These are phyloP conservation scores for Penicillium steckii DNA, from an alignment of 495 filamentous ascomycete species.

Conservation along the genomic window DNA sequence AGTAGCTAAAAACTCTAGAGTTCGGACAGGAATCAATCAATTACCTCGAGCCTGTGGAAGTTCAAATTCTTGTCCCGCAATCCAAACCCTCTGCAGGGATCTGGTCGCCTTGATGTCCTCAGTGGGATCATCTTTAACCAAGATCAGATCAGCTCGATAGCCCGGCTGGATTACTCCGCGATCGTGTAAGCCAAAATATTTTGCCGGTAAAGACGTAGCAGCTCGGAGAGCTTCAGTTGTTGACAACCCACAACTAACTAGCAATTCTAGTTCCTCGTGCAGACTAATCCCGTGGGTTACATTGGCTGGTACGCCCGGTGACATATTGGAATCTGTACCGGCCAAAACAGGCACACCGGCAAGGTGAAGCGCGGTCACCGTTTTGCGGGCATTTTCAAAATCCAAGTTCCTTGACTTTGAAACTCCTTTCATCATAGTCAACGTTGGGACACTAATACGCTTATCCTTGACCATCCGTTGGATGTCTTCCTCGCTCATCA, in stretches of 20 bases:
- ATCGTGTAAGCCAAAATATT: slow-evolving; percentile 31
- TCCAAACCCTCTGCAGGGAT: slow-evolving; percentile 34
- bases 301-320: not conserved
- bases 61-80: not conserved
- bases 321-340: slow-evolving; percentile 3
- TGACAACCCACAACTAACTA: slow-evolving; percentile 2
- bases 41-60: not conserved
- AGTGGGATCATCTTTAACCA: slow-evolving; percentile 37
- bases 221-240: slow-evolving; percentile 22
- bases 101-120: slow-evolving; percentile 34
- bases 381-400: not conserved
- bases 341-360: slow-evolving; percentile 2
- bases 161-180: slow-evolving; percentile 36
- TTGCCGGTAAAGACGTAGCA: slow-evolving; percentile 30
- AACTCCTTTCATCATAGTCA: slow-evolving; percentile 1
- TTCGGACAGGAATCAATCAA: too few species aligned
- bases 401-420: not conserved
- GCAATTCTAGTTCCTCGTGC: slow-evolving; percentile 4
- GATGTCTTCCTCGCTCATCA: not conserved
- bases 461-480: not conserved
- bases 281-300: slow-evolving; percentile 1
- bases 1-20: too few species aligned
- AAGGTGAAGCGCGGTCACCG: not conserved
- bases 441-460: not conserved
- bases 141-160: slow-evolving; percentile 38